Percentiles rank a stretch among this genome's conserved stretches.
Evolutionary conservation across 176 grass and related monocot species (phyloP).

Genomic region (Cymbopogon citratus): DNA sequence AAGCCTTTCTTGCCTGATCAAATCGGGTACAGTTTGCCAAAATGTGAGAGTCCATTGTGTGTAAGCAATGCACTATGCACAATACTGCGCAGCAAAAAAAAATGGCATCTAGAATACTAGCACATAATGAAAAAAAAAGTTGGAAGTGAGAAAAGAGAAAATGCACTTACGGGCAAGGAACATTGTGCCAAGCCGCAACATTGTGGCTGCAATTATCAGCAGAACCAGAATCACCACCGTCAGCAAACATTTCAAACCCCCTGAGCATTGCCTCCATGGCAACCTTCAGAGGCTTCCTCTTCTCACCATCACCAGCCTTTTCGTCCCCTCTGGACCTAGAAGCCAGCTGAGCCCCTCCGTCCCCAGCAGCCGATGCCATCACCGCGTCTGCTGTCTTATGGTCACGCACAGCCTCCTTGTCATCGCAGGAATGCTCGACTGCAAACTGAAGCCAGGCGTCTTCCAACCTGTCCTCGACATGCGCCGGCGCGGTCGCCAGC

Average conservation of each 20-base stretch:
- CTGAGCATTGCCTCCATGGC: slow-evolving; percentile 87
- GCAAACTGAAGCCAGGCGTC: slow-evolving; percentile 92
- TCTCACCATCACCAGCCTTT: background rate
- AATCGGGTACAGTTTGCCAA: background rate
- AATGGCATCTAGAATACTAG: background rate
- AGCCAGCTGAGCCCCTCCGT: slow-evolving; percentile 61
- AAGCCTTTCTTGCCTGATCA: slow-evolving; percentile 75
- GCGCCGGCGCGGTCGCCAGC: slow-evolving; percentile 77
- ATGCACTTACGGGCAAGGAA: slow-evolving; percentile 68
- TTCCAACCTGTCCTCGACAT: slow-evolving; percentile 80
- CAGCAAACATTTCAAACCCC: slow-evolving; percentile 61
- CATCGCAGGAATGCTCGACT: slow-evolving; percentile 25
- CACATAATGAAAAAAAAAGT: background rate
- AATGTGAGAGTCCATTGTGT: slow-evolving; percentile 3
- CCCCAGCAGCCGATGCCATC: slow-evolving; percentile 56
- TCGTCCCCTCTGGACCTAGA: background rate
- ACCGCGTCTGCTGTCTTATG: slow-evolving; percentile 42
- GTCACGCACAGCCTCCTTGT: background rate
- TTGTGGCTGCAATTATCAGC: slow-evolving; percentile 42
- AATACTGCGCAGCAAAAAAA: background rate
- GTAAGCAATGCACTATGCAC: background rate
- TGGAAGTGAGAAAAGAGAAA: background rate
- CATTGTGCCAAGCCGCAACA: slow-evolving; percentile 96
- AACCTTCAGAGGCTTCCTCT: slow-evolving; percentile 55
- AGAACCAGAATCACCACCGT: slow-evolving; percentile 32